Conservation (phyloP, 2,329 filamentous ascomycete species). For the Scedosporium boydii region DNA sequence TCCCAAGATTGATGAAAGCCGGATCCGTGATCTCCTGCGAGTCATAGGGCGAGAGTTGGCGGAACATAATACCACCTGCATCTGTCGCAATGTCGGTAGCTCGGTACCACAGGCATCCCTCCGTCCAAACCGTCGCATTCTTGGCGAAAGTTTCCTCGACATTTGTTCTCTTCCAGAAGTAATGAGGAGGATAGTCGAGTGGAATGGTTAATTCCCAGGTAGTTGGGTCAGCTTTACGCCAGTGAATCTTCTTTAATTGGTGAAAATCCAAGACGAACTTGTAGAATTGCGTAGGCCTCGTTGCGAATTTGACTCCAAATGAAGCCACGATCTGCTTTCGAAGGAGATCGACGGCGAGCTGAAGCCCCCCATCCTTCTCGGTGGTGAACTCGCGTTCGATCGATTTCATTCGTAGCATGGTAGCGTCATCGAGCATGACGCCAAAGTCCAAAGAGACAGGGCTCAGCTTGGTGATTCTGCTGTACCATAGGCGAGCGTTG, state of each 20-base stretch:
- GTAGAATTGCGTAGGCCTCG: conserved; percentile 15
- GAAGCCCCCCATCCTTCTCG: conserved; percentile 14
- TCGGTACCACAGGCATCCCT: conserved; percentile 37
- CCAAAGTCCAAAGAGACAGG: conserved; percentile 49
- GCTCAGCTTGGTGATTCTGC: neutral
- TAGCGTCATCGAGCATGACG: conserved; percentile 38
- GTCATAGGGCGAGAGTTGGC: conserved; percentile 29
- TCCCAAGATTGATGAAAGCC: conserved; percentile 39
- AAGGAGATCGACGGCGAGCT: conserved; percentile 28
- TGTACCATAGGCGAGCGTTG: conserved; percentile 14
- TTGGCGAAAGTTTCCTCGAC: conserved; percentile 22
- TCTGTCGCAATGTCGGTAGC: conserved; percentile 34
- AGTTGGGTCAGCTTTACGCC: conserved; percentile 14
- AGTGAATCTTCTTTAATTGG: conserved; percentile 34
- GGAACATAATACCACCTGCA: conserved; percentile 17
- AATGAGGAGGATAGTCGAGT: conserved; percentile 37
- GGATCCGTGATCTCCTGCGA: conserved; percentile 18
- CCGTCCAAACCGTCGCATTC: conserved; percentile 25
- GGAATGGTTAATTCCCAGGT: conserved; percentile 34
- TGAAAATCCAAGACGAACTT: conserved; percentile 34
- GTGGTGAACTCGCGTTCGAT: conserved; percentile 11
- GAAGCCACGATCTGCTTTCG: conserved; percentile 27
- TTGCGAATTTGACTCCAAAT: conserved; percentile 20
- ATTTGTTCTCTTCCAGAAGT: conserved; percentile 30
- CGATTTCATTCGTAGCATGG: conserved; percentile 51